phyloP scores from a whole-genome alignment of 352 stramenopile genomes.

The Thraustochytrium sp. region DNA sequence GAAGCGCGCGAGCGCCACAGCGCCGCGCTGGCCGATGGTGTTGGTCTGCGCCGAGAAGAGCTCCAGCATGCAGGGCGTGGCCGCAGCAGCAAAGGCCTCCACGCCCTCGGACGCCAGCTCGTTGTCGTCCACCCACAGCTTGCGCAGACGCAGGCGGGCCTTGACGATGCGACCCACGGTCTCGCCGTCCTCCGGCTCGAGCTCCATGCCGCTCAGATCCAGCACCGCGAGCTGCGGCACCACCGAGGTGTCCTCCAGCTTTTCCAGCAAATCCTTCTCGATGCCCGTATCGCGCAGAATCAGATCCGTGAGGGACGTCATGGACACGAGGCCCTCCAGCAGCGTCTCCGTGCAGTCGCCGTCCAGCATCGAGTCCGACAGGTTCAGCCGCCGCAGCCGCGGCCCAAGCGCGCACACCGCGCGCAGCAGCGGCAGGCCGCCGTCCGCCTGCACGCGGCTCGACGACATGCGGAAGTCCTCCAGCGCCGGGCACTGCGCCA shows the following conservation, averaged over 20 bases:
- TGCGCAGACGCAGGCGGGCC: slow-evolving; percentile 56
- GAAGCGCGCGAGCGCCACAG: slow-evolving; percentile 53
- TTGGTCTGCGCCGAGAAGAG: slow-evolving; percentile 32
- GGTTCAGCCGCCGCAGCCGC: slow-evolving; percentile 73
- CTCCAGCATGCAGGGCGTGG: slow-evolving; percentile 16
- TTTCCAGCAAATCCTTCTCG: slow-evolving; percentile 75
- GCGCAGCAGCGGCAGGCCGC: slow-evolving; percentile 75
- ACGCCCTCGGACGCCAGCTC: slow-evolving; percentile 63
- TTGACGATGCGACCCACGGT: slow-evolving; percentile 62
- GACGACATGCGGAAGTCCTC: slow-evolving; percentile 85
- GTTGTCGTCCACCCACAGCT: slow-evolving; percentile 71
- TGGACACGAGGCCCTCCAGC: slow-evolving; percentile 64
- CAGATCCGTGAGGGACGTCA: slow-evolving; percentile 67
- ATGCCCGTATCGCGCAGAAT: slow-evolving; percentile 82
- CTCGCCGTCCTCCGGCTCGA: slow-evolving; percentile 59
- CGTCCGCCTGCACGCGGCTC: slow-evolving; percentile 73
- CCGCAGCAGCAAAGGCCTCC: slow-evolving; percentile 40
- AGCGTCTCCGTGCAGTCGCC: slow-evolving; percentile 69
- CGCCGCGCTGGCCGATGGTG: slow-evolving; percentile 10
- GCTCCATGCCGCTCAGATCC: slow-evolving; percentile 86
- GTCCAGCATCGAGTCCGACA: slow-evolving; percentile 89
- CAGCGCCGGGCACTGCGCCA: slow-evolving; percentile 72
- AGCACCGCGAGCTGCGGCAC: slow-evolving; percentile 60
- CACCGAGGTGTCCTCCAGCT: slow-evolving; percentile 59
- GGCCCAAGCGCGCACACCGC: slow-evolving; percentile 61